Evolutionary conservation across 345 rosid genomes (phyloP), one percentile per base, ranked within the genome.

Genomic region (Microcos paniculata): DNA sequence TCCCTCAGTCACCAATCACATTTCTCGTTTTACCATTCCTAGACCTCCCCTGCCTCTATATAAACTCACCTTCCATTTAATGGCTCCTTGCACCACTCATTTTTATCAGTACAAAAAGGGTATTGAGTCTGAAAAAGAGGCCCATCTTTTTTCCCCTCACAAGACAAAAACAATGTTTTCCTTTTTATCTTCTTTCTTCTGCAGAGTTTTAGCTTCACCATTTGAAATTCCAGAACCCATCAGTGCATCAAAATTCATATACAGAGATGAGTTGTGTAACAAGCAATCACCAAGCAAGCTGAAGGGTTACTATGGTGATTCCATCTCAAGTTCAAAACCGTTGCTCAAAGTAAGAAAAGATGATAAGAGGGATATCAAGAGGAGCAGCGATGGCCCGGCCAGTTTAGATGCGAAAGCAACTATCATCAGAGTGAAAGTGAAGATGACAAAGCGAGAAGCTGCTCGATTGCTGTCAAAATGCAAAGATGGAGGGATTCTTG

Each of bases 371-470:
- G 75, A 63, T n/a, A 16, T 61, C 57, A 63, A 80, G 70, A 45
- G 35, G 45, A 42, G 61, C 62, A 79, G 78, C 70, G 42, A n/a
- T 38, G 74, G 12, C 24, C 19, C 33, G 0, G 79, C 21, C 1
- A 6, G 48, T 13, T 40, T 42, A 10, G 78, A 8, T 16, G 58
- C 13, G 24, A 46, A 49, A 14, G 26, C 24, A 28, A 45, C 31
- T 8, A 48, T 2, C 4, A 64, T 84, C 30, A 85, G 92, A 77
- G 85, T 91, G 33, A 90, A 86, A 84, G 82, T 91, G 73, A 84
- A 40, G 90, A 89, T 91, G 97, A 90, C 92, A 9, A 87, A 80
- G 76, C 43, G 72, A 23, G 91, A 88, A 78, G 97, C 94, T 4
- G 78, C 79, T 38, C 82, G 87, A 4, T 51, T 90, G n/a, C 24